Base-by-base conservation (phyloP, 208 protist species). In the Zelonia costaricensis region DNA sequence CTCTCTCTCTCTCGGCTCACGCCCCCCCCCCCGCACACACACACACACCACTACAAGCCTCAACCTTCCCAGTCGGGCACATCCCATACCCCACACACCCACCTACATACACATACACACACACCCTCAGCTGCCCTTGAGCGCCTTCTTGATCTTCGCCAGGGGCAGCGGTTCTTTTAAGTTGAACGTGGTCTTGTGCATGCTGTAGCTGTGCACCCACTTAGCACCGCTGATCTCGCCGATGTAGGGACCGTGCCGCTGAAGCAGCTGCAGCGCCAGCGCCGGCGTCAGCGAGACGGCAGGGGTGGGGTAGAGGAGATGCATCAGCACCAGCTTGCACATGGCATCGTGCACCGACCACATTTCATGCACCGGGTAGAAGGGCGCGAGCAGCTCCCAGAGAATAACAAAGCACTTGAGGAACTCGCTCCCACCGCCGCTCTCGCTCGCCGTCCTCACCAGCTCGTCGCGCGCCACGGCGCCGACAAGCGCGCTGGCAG, bases 321-420 rank as follows among this genome's bases (percentile, higher is more conserved):
- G 76, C 18, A 86, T 45, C 8, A 91, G 52, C 15, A 88, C 81
- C 39, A 83, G 33, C 52, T 87, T 71, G 49, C 80, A 91, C 42
- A 91, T 84, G 12, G 78, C 76, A 18, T 74, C 60, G 54, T 95
- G 84, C 33, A 95, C 59, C 0, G 85, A 76, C 88, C 88, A 95
- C 70, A 86, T 86, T 65, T 95, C 83, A 25, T 84, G 62, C 39
- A 62, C 53, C 2, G 88, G 88, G 57, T 95, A 95, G 64, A 92
- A 95, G 12, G 75, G 54, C 10, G 54, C 48, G 36, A 95, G 87
- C 28, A 88, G 63, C 8, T 71, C 62, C 62, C 78, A 88, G 16
- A 92, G 65, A 20, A 83, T 52, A 16, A 79, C 46, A 0, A 91
- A 43, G 33, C 54, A 56, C 47, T 78, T 77, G 22, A 94, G 74